Conservation (phyloP, 345 rosid genomes). For the Erucastrum elatum region DNA sequence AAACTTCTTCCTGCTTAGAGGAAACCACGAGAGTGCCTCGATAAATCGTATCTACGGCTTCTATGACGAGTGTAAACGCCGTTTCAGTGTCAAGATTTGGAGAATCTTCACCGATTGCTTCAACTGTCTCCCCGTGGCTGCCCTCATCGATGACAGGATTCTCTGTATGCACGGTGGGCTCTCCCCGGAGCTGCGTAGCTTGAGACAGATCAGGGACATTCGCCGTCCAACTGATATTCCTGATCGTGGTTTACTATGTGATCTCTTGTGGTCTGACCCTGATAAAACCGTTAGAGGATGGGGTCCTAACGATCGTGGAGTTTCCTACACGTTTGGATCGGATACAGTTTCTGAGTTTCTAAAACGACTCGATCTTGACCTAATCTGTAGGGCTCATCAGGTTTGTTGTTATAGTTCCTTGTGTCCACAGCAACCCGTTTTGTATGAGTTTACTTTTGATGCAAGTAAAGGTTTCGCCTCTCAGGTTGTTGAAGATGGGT, state of each 20-base stretch:
- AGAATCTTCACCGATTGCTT: constrained; percentile 74
- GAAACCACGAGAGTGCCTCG: constrained; percentile 91
- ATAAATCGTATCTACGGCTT: constrained; percentile 87
- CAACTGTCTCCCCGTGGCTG: constrained; percentile 89
- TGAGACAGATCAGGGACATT: constrained; percentile 68
- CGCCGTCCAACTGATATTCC: constrained; percentile 80
- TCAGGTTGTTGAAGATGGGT: constrained; percentile 95
- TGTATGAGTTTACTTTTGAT: background rate
- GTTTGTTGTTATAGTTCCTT: constrained; percentile 43
- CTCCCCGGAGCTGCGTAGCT: constrained; percentile 65
- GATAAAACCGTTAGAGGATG: constrained; percentile 60
- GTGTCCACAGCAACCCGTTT: background rate
- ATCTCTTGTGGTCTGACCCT: constrained; percentile 96
- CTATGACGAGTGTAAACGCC: constrained; percentile 81
- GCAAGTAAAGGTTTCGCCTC: constrained; percentile 19
- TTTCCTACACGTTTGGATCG: constrained; percentile 75
- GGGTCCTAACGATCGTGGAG: constrained; percentile 82
- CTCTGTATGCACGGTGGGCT: constrained; percentile 94
- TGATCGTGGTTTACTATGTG: constrained; percentile 81
- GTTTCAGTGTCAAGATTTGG: constrained; percentile 78
- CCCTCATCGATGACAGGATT: constrained; percentile 76
- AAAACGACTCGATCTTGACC: constrained; percentile 64
- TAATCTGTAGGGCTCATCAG: constrained; percentile 90
- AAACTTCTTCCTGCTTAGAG: constrained; percentile 78
- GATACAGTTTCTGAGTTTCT: constrained; percentile 66